Evolutionary conservation across 306 rosid species (phyloP), one percentile per base, ranked within the genome.

Genomic region (Rubus idaeus): DNA sequence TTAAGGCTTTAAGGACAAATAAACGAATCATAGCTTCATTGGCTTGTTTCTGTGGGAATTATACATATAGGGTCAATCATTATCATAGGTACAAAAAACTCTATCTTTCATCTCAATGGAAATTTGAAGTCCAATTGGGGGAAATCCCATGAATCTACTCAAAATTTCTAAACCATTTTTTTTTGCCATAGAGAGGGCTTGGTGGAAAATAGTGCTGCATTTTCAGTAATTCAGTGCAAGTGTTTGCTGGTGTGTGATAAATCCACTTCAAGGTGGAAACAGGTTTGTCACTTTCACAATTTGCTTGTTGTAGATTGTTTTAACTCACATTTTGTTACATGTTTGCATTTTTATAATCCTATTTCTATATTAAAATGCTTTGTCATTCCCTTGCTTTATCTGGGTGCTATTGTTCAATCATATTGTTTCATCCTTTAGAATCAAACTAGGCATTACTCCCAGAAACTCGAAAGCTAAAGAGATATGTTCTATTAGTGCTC

Each of bases 211-310:
- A 49, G 77, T 55, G 70, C 70, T 63, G 44, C 47, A 13, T 52
- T 63, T 74, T 74, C 69, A n/a, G n/a, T n/a, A n/a, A n/a, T n/a
- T n/a, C n/a, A 9, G 71, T 44, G 18, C 39, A 20, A 67, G 23
- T 70, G 70, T 80, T 77, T 79, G 17, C 61, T 77, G 76, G 53
- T 73, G 79, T 70, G 71, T 56, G 71, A 73, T 74, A 61, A 12
- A 44, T n/a, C 13, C 75, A 76, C 71, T 77, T 70, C 77, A 35
- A 75, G 71, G 39, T 37, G 55, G 62, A 74, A 51, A 42, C 79
- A 89, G 88, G 87, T 89, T 70, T 64, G 85, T 74, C 69, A n/a
- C 64, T 68, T 41, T 78, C 11, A 77, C 58, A 68, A 8, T 45
- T 23, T 76, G 46, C 70, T 71, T 57, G 6, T 26, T 42, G 4